phyloP scores from a whole-genome alignment of 78 protist species.

The Monocercomonoides exilis region DNA sequence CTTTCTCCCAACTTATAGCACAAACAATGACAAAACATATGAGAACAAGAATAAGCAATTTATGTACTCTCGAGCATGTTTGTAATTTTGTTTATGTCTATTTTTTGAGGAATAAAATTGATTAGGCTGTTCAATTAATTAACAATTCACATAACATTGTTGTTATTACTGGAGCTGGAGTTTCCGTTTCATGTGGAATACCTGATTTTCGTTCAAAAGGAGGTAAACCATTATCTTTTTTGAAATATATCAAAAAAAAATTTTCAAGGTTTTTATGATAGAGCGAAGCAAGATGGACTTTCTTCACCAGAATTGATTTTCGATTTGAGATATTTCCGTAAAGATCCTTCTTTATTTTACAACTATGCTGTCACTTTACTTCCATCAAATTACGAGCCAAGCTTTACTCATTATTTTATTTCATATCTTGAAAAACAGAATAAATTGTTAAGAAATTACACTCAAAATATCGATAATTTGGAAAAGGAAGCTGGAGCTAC shows the following conservation, averaged over 20 bases:
- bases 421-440: slow-evolving; percentile 6
- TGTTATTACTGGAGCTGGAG: slow-evolving; percentile 17
- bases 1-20: too few species aligned
- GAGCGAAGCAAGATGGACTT: background rate
- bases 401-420: slow-evolving; percentile 33
- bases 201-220: background rate
- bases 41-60: too few species aligned
- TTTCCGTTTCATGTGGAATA: slow-evolving; percentile 17
- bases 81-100: too few species aligned
- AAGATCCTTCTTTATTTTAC: slow-evolving; percentile 22
- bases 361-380: background rate
- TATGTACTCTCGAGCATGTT: too few species aligned
- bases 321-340: slow-evolving; percentile 21
- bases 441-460: slow-evolving; percentile 24
- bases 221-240: background rate
- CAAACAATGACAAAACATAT: too few species aligned
- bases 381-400: slow-evolving; percentile 15
- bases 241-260: background rate
- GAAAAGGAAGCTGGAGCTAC: slow-evolving; percentile 26
- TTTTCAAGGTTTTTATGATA: background rate
- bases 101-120: too few species aligned
- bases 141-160: background rate
- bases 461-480: slow-evolving; percentile 47
- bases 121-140: background rate
- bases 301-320: slow-evolving; percentile 25